Base-by-base conservation (phyloP, 768 basidiomycete species). In the Amanita rubescens region DNA sequence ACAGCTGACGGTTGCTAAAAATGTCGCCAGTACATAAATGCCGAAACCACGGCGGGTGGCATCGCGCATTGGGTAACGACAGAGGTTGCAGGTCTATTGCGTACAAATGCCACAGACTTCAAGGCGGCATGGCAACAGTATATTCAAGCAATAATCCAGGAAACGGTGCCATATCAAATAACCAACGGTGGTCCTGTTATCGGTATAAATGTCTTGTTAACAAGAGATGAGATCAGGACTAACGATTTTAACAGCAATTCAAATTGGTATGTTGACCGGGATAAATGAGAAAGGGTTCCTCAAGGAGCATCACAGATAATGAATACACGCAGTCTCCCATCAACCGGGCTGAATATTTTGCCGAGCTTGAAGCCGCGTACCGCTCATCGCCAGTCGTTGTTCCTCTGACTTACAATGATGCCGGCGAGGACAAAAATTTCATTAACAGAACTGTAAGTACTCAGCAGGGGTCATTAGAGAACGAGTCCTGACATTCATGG, bases 1-100 rank as follows among this genome's bases (percentile, higher is more conserved):
- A 17, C 12, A 19, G 12, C 4, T 5, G 5, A 12, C 5, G 41
- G 11, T 3, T 6, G 11, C 20, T 22, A 12, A 15, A 14, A 15
- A n/a, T 24, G 46, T 22, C 58, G 27, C 27, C 27, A 78, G 71
- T 80, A 89, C 59, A 89, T 90, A 69, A 90, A 90, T 58, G 87
- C 86, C 3, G 88, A 90, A 63, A 88, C 86, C 0, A 82, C 84
- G 11, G 90, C 86, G 0, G 89, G 89, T 22, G 89, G 89, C 9
- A 80, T 71, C 61, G 81, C 64, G 63, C 75, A 77, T 57, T 90
- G 89, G 89, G 73, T 79, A 10, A 90, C 88, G 1, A 75, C 79
- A 11, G 75, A 81, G 59, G 79, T 87, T 14, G 75, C 80, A 3
- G 85, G 84, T 7, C 68, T 71, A 39, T 70, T 90, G 14, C 79